Conservation (phyloP, 192 early-diverging fungal species). For the Podila clonocystis region DNA sequence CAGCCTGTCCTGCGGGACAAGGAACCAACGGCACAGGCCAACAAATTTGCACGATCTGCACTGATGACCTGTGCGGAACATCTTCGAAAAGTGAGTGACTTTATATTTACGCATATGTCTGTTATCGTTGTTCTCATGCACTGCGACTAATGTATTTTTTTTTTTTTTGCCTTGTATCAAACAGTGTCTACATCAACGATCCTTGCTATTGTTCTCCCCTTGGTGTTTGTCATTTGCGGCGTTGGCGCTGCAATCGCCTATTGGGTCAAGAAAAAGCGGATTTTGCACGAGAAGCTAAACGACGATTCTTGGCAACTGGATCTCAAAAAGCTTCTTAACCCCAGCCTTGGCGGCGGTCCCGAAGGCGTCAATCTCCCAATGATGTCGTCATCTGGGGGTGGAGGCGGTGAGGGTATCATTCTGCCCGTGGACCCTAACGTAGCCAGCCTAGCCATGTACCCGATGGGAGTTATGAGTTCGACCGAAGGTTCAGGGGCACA, state of each 20-base stretch:
- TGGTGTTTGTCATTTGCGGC: neutral
- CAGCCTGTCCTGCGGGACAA: constrained; percentile 9
- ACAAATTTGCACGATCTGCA: constrained; percentile 12
- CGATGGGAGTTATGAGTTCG: neutral
- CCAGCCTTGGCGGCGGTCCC: constrained; percentile 25
- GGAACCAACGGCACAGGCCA: constrained; percentile 26
- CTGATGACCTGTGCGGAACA: constrained; percentile 8
- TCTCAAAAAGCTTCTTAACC: constrained; percentile 29
- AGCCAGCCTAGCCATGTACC: constrained; percentile 15
- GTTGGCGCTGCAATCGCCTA: neutral
- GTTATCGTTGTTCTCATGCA: neutral
- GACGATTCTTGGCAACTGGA: constrained; percentile 53
- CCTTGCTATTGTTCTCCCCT: constrained; percentile 26
- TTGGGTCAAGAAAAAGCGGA: constrained; percentile 23
- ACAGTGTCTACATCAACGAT: constrained; percentile 6
- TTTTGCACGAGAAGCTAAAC: constrained; percentile 21
- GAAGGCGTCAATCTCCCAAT: constrained; percentile 8
- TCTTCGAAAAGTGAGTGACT: constrained; percentile 7
- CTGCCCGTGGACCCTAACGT: neutral
- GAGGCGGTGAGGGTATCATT: neutral
- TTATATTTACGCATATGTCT: neutral
- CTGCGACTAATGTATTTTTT: neutral
- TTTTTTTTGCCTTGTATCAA: neutral
- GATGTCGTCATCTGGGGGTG: constrained; percentile 5
- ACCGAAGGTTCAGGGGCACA: neutral